Evolutionary conservation across 2,329 filamentous ascomycete species (phyloP).

Genomic region (Fusarium sp.): DNA sequence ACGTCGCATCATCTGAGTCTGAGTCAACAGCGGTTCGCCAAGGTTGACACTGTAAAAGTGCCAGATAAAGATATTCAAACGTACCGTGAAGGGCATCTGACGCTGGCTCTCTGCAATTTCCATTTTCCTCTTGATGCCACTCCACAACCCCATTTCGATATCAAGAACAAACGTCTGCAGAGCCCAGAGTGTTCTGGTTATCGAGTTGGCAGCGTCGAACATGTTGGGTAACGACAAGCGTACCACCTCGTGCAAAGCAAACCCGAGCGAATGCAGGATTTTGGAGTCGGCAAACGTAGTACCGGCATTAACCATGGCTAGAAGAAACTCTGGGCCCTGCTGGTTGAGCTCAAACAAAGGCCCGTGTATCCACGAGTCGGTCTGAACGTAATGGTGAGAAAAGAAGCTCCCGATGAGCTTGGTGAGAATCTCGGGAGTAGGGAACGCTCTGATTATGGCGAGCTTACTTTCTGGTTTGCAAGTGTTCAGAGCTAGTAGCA

Average conservation of each 20-base stretch:
- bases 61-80: accelerated
- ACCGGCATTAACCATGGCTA: not conserved
- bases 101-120: constrained; percentile 7
- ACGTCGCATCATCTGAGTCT: not conserved
- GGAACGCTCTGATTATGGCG: constrained; percentile 7
- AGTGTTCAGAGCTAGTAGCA: not conserved
- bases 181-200: not conserved
- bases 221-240: not conserved
- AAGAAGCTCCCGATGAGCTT: constrained; percentile 10
- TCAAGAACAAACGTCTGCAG: not conserved
- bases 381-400: not conserved
- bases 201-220: not conserved
- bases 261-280: not conserved
- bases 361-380: constrained; percentile 1
- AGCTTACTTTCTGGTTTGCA: constrained; percentile 2
- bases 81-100: constrained; percentile 2
- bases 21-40: too few relatives aligned
- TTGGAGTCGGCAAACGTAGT: not conserved
- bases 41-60: too few relatives aligned
- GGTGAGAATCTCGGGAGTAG: not conserved
- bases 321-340: not conserved
- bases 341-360: not conserved
- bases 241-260: not conserved
- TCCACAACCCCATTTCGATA: constrained; percentile 4
- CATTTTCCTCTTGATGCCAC: not conserved